Evolutionary conservation across 1,139 yeast genomes (phyloP).

Genomic region (Magnusiomyces magnusii): DNA sequence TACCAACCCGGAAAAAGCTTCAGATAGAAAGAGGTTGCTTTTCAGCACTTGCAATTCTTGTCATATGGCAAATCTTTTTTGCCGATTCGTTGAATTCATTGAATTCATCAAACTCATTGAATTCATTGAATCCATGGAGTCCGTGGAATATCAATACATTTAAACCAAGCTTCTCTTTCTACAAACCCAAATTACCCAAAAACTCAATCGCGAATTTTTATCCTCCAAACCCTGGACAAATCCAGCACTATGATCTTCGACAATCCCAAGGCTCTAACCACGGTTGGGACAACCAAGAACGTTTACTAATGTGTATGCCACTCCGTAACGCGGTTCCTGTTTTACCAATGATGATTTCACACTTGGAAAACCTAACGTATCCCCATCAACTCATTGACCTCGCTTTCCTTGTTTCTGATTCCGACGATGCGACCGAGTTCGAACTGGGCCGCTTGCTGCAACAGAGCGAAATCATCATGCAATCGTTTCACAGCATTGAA

Average conservation of each 20-base stretch:
- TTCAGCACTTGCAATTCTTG: background rate
- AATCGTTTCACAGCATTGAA: constrained; percentile 58
- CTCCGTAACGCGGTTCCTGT: constrained; percentile 60
- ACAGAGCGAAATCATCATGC: constrained; percentile 41
- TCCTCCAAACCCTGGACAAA: constrained; percentile 20
- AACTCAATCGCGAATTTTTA: background rate
- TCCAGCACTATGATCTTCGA: constrained; percentile 46
- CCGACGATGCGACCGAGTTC: constrained; percentile 56
- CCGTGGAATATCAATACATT: too few species aligned
- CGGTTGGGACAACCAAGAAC: constrained; percentile 50
- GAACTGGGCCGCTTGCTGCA: constrained; percentile 62
- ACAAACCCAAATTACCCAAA: background rate
- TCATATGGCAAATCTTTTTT: background rate
- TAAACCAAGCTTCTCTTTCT: background rate
- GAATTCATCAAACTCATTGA: background rate
- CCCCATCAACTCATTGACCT: constrained; percentile 57
- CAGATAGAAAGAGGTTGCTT: background rate
- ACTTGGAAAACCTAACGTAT: constrained; percentile 51
- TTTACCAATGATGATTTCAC: constrained; percentile 55
- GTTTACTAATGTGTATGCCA: constrained; percentile 56
- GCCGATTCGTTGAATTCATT: background rate
- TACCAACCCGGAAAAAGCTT: background rate
- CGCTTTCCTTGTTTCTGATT: constrained; percentile 57
- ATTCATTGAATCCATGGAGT: too few species aligned
- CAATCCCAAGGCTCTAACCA: constrained; percentile 42